Percentiles rank a stretch among this genome's conserved stretches.
Evolutionary conservation across 2,329 filamentous ascomycete species (phyloP).

Genomic region (Aschersonia sp.): DNA sequence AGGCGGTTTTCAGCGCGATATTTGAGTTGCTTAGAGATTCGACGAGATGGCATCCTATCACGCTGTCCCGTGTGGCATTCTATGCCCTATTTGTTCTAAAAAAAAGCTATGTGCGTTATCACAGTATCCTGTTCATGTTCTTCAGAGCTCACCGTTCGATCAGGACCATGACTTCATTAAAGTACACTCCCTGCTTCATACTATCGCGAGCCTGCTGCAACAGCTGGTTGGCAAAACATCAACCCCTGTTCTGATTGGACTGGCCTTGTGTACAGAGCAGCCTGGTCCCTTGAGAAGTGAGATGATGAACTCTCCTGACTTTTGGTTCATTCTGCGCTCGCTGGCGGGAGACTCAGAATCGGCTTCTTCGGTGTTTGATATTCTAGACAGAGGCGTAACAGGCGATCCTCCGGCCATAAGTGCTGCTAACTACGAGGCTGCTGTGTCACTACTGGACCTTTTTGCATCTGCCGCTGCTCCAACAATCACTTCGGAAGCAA

Average conservation of each 20-base stretch:
- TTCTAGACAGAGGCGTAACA: slow-evolving; percentile 65
- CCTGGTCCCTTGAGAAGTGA: slow-evolving; percentile 72
- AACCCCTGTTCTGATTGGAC: slow-evolving; percentile 59
- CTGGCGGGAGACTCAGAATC: slow-evolving; percentile 56
- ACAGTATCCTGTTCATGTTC: not conserved
- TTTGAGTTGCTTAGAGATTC: slow-evolving; percentile 71
- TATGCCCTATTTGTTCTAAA: slow-evolving; percentile 74
- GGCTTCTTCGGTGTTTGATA: slow-evolving; percentile 66
- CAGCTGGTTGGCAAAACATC: slow-evolving; percentile 64
- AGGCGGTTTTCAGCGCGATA: slow-evolving; percentile 65
- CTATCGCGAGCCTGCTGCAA: slow-evolving; percentile 75
- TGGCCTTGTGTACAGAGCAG: slow-evolving; percentile 66
- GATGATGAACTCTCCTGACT: slow-evolving; percentile 91
- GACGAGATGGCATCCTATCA: slow-evolving; percentile 64
- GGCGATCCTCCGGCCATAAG: slow-evolving; percentile 72
- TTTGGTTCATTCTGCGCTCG: slow-evolving; percentile 79
- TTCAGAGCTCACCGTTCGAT: slow-evolving; percentile 8
- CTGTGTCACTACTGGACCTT: slow-evolving; percentile 70
- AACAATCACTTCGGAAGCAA: slow-evolving; percentile 54
- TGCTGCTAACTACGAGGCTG: slow-evolving; percentile 89
- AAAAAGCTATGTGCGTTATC: slow-evolving; percentile 62
- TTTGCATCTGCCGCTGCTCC: slow-evolving; percentile 76
- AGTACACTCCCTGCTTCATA: slow-evolving; percentile 80
- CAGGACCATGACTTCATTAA: slow-evolving; percentile 84
- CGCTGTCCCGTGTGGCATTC: slow-evolving; percentile 70